phyloP scores from a whole-genome alignment of 805 yeast species.

The Sugiyamaella marilandica region DNA sequence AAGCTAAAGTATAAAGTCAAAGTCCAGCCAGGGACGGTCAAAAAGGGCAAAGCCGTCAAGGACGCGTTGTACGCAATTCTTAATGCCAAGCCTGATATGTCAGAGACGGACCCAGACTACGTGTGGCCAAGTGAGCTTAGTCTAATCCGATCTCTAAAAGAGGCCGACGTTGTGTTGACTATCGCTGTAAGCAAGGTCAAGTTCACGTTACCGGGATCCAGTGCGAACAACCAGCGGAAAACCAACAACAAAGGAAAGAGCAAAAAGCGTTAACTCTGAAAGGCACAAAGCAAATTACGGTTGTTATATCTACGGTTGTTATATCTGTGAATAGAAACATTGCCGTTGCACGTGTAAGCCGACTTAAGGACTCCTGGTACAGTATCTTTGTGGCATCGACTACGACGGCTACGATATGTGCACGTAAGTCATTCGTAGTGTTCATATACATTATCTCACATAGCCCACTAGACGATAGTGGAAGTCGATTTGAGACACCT shows the following conservation, averaged over 20 bases:
- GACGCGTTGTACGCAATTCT: constrained; percentile 61
- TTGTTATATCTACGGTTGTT: too few species aligned
- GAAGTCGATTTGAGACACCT: too few species aligned
- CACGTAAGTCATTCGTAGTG: background rate
- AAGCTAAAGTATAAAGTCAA: constrained; percentile 79
- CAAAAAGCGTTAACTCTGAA: background rate
- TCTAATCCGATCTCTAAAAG: constrained; percentile 50
- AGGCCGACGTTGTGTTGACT: constrained; percentile 60
- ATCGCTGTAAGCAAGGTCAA: constrained; percentile 71
- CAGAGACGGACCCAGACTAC: constrained; percentile 43
- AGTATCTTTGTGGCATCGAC: too few species aligned
- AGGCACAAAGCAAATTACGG: too few species aligned
- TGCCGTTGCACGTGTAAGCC: too few species aligned
- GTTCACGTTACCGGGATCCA: constrained; percentile 33
- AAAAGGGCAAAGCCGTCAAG: constrained; percentile 80
- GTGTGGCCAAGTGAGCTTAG: constrained; percentile 74
- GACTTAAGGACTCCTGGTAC: too few species aligned
- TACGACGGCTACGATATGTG: too few species aligned
- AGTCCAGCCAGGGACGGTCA: constrained; percentile 68
- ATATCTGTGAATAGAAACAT: too few species aligned
- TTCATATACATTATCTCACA: background rate
- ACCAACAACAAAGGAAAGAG: constrained; percentile 1
- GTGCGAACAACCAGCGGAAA: constrained; percentile 22
- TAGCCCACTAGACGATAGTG: too few species aligned
- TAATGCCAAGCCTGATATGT: constrained; percentile 31